Base-by-base conservation (phyloP, 768 basidiomycete genomes). In the Chalciporus piperatus region DNA sequence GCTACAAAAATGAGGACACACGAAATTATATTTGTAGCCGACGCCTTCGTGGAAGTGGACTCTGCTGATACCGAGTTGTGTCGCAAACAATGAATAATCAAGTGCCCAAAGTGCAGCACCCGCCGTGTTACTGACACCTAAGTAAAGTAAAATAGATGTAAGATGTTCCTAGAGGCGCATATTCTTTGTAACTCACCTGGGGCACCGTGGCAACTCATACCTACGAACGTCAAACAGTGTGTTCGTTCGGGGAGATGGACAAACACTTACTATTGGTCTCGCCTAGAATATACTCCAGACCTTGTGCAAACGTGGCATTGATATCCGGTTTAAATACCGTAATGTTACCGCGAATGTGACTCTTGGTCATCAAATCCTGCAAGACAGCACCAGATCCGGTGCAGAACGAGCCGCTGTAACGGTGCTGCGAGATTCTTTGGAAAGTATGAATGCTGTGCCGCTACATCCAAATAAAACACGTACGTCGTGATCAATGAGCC, bases 101-200 rank as follows among this genome's bases (percentile, higher is more conserved):
- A 86, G 67, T 11, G 76, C 72, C 85, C 85, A 88, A 17, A 88
- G 65, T 16, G 83, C 81, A 0, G 84, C 84, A 13, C 85, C 87
- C n/a, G 80, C 85, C 1, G 79, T 80, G 60, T 87, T 84, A 61
- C 82, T 84, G 10, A 84, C 84, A 3, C 80, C 80, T 41, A 77
- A 72, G 14, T 38, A 48, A 12, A 47, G 30, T 48, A 32, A 47
- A 40, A 52, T 4, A 9, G 11, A 58, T 39, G 35, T 37, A 2
- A 37, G 22, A 19, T 19, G 17, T 40, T 17, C n/a, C 4, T 14
- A 40, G 20, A n/a, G n/a, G 8, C 38, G 19, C 4, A 19, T 25
- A 9, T 4, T 11, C 17, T 5, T 5, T 27, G 17, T 23, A 17
- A 43, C 47, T 16, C 38, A 63, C 63, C 52, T 25, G 63, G 73